These are phyloP conservation scores for Turritis glabra DNA, from an alignment of 345 rosid species.

Conservation along the genomic window DNA sequence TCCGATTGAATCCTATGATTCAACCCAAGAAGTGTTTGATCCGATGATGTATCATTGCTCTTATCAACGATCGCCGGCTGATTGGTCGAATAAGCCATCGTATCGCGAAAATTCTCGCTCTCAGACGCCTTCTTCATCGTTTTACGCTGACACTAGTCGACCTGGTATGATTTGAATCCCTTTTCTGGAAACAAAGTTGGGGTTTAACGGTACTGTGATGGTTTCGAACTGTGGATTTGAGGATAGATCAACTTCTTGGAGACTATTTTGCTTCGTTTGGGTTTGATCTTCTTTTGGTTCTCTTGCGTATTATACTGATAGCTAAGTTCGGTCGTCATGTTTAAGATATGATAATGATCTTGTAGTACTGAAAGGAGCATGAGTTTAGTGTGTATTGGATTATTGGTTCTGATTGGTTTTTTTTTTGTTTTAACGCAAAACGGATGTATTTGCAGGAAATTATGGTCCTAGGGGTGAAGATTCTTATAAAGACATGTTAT, in stretches of 20 bases:
- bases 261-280: background rate
- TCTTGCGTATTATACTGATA: background rate
- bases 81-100: conserved; percentile 18
- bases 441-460: conserved; percentile 40
- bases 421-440: background rate
- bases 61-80: conserved; percentile 27
- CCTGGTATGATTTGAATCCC: conserved; percentile 23
- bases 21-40: conserved; percentile 20
- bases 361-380: background rate
- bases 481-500: conserved; percentile 39
- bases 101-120: conserved; percentile 11
- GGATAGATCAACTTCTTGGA: background rate
- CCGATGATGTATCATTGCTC: conserved; percentile 22
- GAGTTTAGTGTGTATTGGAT: conserved; percentile 3
- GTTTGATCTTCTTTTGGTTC: conserved; percentile 9
- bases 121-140: conserved; percentile 20
- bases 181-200: background rate
- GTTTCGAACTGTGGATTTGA: background rate
- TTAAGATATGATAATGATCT: background rate
- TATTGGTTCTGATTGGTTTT: background rate
- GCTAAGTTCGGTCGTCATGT: background rate
- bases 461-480: conserved; percentile 40
- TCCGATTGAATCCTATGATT: conserved; percentile 28
- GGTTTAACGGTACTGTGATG: conserved; percentile 1
- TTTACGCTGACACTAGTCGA: conserved; percentile 18